Conservation (phyloP, 2,329 filamentous ascomycete genomes). For the Fusarium acutatum region DNA sequence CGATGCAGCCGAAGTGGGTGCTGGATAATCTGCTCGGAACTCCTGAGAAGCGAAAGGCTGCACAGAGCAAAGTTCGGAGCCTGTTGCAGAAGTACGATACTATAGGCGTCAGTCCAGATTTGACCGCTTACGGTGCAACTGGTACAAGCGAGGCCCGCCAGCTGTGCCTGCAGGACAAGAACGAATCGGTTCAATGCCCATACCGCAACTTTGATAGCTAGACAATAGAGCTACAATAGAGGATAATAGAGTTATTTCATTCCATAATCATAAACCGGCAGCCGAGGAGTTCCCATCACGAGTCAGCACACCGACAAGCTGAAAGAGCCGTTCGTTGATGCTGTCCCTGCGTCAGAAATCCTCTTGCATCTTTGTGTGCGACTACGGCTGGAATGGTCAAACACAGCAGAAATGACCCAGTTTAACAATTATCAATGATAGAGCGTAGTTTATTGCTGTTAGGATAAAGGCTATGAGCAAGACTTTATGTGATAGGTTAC, state of each 20-base stretch:
- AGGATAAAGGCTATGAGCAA: not conserved
- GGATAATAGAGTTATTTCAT: accelerated
- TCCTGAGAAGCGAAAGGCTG: not conserved
- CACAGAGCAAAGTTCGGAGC: accelerated
- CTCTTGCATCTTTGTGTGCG: accelerated
- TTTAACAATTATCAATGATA: accelerated
- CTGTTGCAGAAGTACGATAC: not conserved
- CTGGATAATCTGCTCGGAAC: not conserved
- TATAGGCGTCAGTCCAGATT: not conserved
- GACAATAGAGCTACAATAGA: not conserved
- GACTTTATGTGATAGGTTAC: too few species aligned
- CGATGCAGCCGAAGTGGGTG: accelerated
- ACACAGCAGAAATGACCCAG: accelerated
- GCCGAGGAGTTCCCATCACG: accelerated
- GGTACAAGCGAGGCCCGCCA: not conserved
- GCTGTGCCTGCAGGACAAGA: not conserved
- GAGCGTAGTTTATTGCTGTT: accelerated
- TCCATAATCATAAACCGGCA: accelerated
- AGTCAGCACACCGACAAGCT: accelerated
- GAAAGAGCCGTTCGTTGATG: accelerated
- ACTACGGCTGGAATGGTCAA: not conserved
- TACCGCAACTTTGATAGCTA: not conserved
- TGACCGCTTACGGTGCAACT: not conserved
- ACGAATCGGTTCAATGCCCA: not conserved
- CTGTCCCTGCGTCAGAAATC: accelerated